Percentiles rank a stretch among this genome's conserved stretches.
These are phyloP conservation scores for Phytopythium helicoides DNA, from an alignment of 352 stramenopile genomes.

Conservation along the genomic window DNA sequence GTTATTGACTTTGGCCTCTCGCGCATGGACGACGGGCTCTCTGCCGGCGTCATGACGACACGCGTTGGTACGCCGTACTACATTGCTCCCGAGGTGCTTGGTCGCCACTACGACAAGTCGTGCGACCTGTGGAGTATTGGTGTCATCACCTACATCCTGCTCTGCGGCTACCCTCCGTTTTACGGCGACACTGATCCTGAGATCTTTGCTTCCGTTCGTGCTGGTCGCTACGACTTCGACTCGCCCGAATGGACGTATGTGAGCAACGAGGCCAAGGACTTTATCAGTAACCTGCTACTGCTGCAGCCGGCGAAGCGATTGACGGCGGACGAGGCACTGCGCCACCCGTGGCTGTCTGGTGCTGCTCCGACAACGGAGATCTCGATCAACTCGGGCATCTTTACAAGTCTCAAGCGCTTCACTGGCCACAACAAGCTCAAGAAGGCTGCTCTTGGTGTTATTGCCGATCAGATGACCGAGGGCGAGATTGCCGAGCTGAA, in stretches of 20 bases:
- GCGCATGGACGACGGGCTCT: constrained; percentile 86
- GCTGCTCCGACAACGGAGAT: constrained; percentile 71
- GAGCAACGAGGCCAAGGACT: constrained; percentile 90
- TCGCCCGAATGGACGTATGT: constrained; percentile 83
- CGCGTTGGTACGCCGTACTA: constrained; percentile 96
- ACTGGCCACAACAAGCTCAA: constrained; percentile 90
- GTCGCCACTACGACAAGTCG: constrained; percentile 94
- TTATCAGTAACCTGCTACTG: constrained; percentile 93
- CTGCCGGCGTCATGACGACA: constrained; percentile 91
- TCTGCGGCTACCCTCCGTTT: constrained; percentile 96
- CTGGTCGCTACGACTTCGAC: constrained; percentile 83
- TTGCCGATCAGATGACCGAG: constrained; percentile 84
- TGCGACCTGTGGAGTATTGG: constrained; percentile 97
- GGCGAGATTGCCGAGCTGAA: constrained; percentile 83
- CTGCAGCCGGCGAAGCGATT: constrained; percentile 91
- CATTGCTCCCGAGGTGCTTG: constrained; percentile 93
- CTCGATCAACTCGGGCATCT: constrained; percentile 81
- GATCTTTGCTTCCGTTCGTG: constrained; percentile 85
- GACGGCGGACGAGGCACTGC: constrained; percentile 88
- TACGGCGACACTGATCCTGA: constrained; percentile 93
- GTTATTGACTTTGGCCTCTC: constrained; percentile 99
- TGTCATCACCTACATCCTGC: constrained; percentile 95
- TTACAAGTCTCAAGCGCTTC: constrained; percentile 85
- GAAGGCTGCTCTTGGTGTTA: constrained; percentile 85
- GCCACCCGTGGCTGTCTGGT: constrained; percentile 84